phyloP scores from a whole-genome alignment of 1,284 basidiomycete species.

The Inonotus obliquus region DNA sequence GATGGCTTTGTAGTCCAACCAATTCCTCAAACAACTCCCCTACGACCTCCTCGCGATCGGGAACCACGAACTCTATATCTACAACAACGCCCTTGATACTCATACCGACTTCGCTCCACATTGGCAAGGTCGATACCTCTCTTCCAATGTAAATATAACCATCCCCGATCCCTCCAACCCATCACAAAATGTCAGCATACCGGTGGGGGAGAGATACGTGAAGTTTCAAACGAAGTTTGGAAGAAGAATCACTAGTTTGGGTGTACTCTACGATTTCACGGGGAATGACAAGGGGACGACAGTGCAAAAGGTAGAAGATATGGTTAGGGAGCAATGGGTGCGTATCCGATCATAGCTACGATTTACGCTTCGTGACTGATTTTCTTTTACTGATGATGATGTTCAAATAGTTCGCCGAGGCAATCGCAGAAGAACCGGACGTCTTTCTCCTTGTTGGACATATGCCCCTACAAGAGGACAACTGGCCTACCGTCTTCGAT shows the following conservation, averaged over 20 bases:
- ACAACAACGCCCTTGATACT: conserved; percentile 73
- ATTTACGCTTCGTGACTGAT: conserved; percentile 14
- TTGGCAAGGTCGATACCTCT: conserved; percentile 71
- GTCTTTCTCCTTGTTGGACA: conserved; percentile 75
- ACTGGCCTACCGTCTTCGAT: conserved; percentile 68
- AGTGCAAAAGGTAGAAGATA: conserved; percentile 65
- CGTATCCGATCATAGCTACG: not conserved
- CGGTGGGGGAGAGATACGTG: conserved; percentile 62
- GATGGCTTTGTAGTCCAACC: conserved; percentile 44
- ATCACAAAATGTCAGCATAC: conserved; percentile 40
- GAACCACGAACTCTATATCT: conserved; percentile 87
- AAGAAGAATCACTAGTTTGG: conserved; percentile 74
- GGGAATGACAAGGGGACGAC: conserved; percentile 63
- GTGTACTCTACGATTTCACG: conserved; percentile 75
- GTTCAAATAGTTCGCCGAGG: conserved; percentile 58
- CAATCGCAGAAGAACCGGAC: conserved; percentile 77
- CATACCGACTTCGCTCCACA: conserved; percentile 70
- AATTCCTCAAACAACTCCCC: conserved; percentile 69
- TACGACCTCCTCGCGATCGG: conserved; percentile 86
- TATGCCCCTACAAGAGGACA: conserved; percentile 62
- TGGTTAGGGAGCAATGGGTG: conserved; percentile 75
- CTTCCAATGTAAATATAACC: conserved; percentile 85
- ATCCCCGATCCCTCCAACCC: conserved; percentile 42
- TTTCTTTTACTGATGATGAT: not conserved
- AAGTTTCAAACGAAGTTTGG: conserved; percentile 64